Conservation (phyloP, 257 asterid species). For the Salvia hispanica region DNA sequence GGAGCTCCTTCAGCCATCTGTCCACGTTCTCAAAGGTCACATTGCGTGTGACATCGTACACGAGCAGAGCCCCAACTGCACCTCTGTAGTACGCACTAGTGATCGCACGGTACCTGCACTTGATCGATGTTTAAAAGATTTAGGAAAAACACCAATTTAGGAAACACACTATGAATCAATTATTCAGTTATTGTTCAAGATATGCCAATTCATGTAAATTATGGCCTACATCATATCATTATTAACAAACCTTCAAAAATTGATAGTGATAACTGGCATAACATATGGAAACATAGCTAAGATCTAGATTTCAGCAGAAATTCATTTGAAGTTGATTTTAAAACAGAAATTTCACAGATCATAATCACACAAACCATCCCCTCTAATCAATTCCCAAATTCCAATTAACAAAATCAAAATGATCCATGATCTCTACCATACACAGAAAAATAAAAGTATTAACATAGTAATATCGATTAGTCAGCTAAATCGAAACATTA, state of each 20-base stretch:
- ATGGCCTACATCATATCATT: neutral
- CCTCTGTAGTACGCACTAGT: slow-evolving; percentile 89
- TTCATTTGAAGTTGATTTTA: neutral
- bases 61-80: slow-evolving; percentile 77
- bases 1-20: slow-evolving; percentile 83
- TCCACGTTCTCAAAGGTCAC: slow-evolving; percentile 78
- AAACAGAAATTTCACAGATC: neutral
- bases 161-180: neutral
- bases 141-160: too few relatives aligned
- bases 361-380: neutral
- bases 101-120: slow-evolving; percentile 77
- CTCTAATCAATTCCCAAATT: neutral
- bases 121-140: too few relatives aligned
- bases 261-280: neutral
- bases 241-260: neutral
- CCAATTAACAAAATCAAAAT: neutral
- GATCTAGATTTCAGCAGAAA: neutral
- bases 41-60: slow-evolving; percentile 75
- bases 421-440: neutral
- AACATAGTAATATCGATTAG: neutral
- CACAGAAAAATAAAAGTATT: neutral
- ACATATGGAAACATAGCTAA: neutral
- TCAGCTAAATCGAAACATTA: neutral
- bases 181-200: neutral
- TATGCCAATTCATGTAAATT: neutral